Evolutionary conservation across 2,329 filamentous ascomycete species (phyloP).

Genomic region (Capronia epimyces): DNA sequence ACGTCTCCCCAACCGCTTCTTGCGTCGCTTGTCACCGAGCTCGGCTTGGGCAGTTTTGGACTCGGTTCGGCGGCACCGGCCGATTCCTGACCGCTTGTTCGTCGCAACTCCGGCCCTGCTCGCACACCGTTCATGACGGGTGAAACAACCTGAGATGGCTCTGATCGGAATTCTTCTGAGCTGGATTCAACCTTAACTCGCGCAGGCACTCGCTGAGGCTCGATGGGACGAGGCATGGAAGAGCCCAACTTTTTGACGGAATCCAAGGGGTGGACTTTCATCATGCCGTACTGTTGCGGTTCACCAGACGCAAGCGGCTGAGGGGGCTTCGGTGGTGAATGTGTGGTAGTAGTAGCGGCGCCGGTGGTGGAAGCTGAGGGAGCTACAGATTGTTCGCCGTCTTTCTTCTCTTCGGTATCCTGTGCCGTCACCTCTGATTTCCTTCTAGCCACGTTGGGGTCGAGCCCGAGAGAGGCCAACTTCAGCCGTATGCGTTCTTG

Average conservation of each 20-base stretch:
- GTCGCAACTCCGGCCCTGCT: constrained; percentile 13
- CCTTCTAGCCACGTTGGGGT: constrained; percentile 17
- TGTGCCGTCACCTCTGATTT: constrained; percentile 5
- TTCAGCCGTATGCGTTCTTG: constrained; percentile 55
- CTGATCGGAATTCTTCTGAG: constrained; percentile 11
- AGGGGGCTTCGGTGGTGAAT: constrained; percentile 55
- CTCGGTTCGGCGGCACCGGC: constrained; percentile 16
- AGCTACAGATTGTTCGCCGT: constrained; percentile 21
- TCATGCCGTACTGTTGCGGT: constrained; percentile 57
- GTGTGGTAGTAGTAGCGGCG: constrained; percentile 35
- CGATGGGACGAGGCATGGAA: constrained; percentile 33
- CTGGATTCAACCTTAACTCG: constrained; percentile 10
- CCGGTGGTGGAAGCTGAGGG: constrained; percentile 28
- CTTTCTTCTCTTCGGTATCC: constrained; percentile 22
- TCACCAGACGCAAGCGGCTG: constrained; percentile 53
- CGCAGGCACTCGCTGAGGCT: constrained; percentile 33
- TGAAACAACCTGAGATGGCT: constrained; percentile 20
- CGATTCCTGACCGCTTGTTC: constrained; percentile 14
- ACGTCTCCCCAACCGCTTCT: constrained; percentile 27
- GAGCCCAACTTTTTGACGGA: constrained; percentile 42
- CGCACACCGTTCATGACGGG: constrained; percentile 33
- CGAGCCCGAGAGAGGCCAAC: constrained; percentile 44
- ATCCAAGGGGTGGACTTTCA: constrained; percentile 56
- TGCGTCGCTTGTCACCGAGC: constrained; percentile 16
- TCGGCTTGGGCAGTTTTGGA: constrained; percentile 23